Evolutionary conservation across 768 basidiomycete species (phyloP), one percentile per base, ranked within the genome.

Genomic region (Suillus bovinus): DNA sequence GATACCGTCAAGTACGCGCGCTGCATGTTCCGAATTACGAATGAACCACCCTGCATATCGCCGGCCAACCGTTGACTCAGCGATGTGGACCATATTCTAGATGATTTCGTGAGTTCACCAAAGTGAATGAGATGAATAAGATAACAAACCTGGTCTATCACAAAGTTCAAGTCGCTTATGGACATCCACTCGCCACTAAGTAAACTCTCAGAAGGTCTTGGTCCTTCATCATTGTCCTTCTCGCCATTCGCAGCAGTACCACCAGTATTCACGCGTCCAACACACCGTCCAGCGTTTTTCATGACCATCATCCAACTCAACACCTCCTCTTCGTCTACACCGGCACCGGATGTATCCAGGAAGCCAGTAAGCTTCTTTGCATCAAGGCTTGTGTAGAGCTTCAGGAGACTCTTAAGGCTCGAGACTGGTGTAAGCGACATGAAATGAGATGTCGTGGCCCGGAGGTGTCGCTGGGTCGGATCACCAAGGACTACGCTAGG

Each of bases 21-120:
- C 91, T 29, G 94, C 89, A 67, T 94, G 86, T 74, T 97, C 95
- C 5, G 94, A 93, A 75, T 96, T 94, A 68, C 94, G 89, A 77
- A 98, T 96, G 79, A 98, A 98, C 93, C 94, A 97, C 42, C 94
- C 93, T 3, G 94, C 96, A 75, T 94, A 98, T 55, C 94, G 87
- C 52, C 96, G 80, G 17, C 95, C 94, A 22, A 96, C 88, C 0
- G 94, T 97, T 24, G 94, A 94, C 74, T 99, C 96, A 4, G 93
- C 90, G 65, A 99, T 94, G 68, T 96, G 93, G 9, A 99, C 91
- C 91, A 96, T 96, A 73, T 95, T 93, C 96, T 98, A 67, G 11
- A 39, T 22, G 16, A 14, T 47, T 39, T 22, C 2, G 33, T 54
- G 24, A 62, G 11, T 20, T 46, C 11, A 24, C 16, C 22, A 22